Base-by-base conservation (phyloP, 83 land plant species). In the Picea abies region DNA sequence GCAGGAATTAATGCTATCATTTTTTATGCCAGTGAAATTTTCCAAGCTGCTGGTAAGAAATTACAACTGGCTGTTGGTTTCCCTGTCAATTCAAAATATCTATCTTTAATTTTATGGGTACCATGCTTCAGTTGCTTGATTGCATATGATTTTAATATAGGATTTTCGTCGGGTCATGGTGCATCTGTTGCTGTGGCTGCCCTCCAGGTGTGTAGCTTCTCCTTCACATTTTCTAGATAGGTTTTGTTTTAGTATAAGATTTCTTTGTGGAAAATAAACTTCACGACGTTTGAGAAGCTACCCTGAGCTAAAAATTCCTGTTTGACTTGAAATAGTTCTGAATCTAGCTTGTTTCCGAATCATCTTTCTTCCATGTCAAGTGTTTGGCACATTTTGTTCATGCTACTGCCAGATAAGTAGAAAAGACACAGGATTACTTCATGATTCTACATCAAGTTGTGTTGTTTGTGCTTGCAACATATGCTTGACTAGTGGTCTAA, bases 1-100 rank as follows among this genome's bases (percentile, higher is more conserved):
- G 86, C 93, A 6, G 96, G 96, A 69, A 88, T 94, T 82, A 92
- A 90, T 82, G 96, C 88, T 10, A 67, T 94, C 67, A 66, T 84
- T 44, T 92, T 90, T 71, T 94, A 94, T 76, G 84, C 84, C 32
- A 86, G 89, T 78, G 88, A 78, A 60, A 90, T 90, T 56, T 94
- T 94, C 79, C 87, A 89, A 68, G 76, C 89, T 66, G 90, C 91
- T 70, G 96, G 96, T 94, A 85, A 76, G 84, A 81, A 14, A 22
- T 39, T 69, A 35, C 22, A n/a, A 78, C 19, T 17, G 49, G 79
- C 47, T 23, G 20, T 9, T 44, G n/a, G 22, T 60, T 26, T 67
- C 25, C 25, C 19, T 0, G 15, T 78, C 25, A n/a, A 15, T 32
- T 20, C 4, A 15, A 58, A 0, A 56, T 44, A 58, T 78, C 19